Base-by-base conservation (phyloP, 2,329 filamentous ascomycete species). In the Pseudocercospora musae region DNA sequence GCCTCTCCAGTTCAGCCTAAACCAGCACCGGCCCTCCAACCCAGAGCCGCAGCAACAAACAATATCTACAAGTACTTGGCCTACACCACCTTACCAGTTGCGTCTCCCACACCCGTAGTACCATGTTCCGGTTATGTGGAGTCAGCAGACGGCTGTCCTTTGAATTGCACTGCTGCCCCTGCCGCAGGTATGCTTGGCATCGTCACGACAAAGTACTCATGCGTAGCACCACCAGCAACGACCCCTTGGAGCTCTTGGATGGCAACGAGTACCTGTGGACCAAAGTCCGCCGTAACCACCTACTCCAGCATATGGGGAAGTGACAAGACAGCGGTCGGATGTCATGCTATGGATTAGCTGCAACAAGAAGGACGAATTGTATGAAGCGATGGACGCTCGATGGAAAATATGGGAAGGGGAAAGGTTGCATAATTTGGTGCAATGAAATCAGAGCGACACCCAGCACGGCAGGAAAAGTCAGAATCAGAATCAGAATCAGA, bases 81-180 rank as follows among this genome's bases (percentile, higher is more conserved):
- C 23, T 68, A 80, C 13, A 79, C 78, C 0, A 75, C 78, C 1
- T 73, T 77, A 1, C 74, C 62, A 13, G 44, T 57, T 2, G 31
- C 62, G 18, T 10, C 50, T 6, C 2, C 48, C 11, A 63, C 60
- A 4, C 42, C 56, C n/a, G 40, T 15, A n/a, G 6, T 29, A 18
- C 15, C 37, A 13, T 60, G 63, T 23, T 57, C 62, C 21, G 56
- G 59, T 18, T 42, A 49, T 1, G 57, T 67, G 3, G 59, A 60
- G 0, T 53, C 33, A 23, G 53, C 31, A 40, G 55, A 33, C 8
- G 62, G 44, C 6, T 67, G 65, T 29, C 65, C 65, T 31, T 56
- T 60, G 9, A 58, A 48, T 20, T 67, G 65, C 25, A 49, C 42
- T 11, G 64, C 62, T 0, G 56, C 59, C 2, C 58, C 58, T 10